Evolutionary conservation across 1,139 yeast species (phyloP).

Genomic region (Casaregolazyma suthepensis): DNA sequence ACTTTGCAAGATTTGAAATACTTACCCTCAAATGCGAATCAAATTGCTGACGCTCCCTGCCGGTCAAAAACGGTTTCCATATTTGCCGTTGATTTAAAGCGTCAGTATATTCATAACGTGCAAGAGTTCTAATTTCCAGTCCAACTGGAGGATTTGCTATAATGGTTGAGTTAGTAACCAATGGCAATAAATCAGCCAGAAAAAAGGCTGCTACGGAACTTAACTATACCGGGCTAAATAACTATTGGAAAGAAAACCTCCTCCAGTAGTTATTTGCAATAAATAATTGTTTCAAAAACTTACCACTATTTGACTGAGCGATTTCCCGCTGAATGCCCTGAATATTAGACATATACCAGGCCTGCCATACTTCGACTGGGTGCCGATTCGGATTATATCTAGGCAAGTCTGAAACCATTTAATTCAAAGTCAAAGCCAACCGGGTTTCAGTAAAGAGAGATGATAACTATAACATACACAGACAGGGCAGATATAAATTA

Average conservation of each 20-base stretch:
- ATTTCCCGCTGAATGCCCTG: slow-evolving; percentile 17
- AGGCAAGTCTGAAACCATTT: slow-evolving; percentile 19
- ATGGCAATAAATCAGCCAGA: slow-evolving; percentile 4
- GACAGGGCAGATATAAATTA: neutral
- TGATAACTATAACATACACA: neutral
- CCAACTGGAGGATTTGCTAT: slow-evolving; percentile 9
- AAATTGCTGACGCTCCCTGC: slow-evolving; percentile 29
- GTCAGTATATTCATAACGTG: slow-evolving; percentile 31
- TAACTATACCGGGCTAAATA: neutral
- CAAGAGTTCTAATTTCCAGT: slow-evolving; percentile 21
- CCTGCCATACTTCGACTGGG: slow-evolving; percentile 33
- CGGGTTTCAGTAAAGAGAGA: neutral
- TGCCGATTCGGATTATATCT: slow-evolving; percentile 26
- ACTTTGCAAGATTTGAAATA: neutral
- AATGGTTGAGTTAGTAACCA: neutral
- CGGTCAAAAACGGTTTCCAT: slow-evolving; percentile 32
- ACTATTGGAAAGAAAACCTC: neutral
- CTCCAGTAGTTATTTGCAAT: slow-evolving; percentile 4
- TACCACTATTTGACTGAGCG: slow-evolving; percentile 10
- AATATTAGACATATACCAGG: slow-evolving; percentile 28
- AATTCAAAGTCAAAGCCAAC: slow-evolving; percentile 8
- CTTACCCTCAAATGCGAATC: slow-evolving; percentile 29
- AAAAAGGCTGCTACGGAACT: neutral
- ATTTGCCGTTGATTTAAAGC: slow-evolving; percentile 30
- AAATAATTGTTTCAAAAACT: slow-evolving; percentile 2